Conservation (phyloP, 768 basidiomycete genomes). For the Leccinellum rugosiceps region DNA sequence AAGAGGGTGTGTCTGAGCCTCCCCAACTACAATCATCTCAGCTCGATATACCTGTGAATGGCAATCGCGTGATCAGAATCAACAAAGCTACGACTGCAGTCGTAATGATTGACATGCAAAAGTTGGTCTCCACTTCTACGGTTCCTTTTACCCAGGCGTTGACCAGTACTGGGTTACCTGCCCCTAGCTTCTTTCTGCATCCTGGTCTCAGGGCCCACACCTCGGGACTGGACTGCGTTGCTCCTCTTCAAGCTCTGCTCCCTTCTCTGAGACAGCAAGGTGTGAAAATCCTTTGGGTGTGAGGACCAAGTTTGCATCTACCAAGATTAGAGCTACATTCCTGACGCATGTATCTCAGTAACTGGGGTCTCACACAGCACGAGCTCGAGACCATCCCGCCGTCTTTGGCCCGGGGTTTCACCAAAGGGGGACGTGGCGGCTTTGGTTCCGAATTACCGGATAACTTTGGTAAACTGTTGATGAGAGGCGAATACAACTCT, state of each 20-base stretch:
- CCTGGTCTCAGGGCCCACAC: constrained; percentile 54
- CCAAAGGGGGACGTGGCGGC: constrained; percentile 44
- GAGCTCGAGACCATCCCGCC: constrained; percentile 63
- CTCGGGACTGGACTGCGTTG: constrained; percentile 54
- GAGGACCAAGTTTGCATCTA: constrained; percentile 21
- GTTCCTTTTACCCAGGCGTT: not conserved
- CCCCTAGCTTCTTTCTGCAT: constrained; percentile 58
- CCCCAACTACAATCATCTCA: constrained; percentile 36
- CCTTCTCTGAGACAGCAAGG: constrained; percentile 47
- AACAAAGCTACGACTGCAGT: constrained; percentile 49
- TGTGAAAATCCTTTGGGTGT: constrained; percentile 66
- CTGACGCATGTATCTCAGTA: constrained; percentile 36
- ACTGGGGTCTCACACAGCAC: constrained; percentile 68
- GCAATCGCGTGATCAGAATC: constrained; percentile 49
- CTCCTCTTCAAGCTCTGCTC: constrained; percentile 48
- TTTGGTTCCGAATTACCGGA: constrained; percentile 55
- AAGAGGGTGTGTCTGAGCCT: constrained; percentile 26
- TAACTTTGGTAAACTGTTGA: constrained; percentile 52
- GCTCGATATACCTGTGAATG: constrained; percentile 53
- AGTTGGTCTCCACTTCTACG: constrained; percentile 39
- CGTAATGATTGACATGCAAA: constrained; percentile 75
- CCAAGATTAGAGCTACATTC: not conserved
- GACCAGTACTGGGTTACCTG: not conserved
- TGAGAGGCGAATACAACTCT: constrained; percentile 57
- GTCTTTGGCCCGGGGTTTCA: constrained; percentile 53